A percentile compares a stretch with the other conserved stretches of the same genome.
These are phyloP conservation scores for Nitzschia sp. DNA, from an alignment of 108 stramenopile species.

Conservation along the genomic window DNA sequence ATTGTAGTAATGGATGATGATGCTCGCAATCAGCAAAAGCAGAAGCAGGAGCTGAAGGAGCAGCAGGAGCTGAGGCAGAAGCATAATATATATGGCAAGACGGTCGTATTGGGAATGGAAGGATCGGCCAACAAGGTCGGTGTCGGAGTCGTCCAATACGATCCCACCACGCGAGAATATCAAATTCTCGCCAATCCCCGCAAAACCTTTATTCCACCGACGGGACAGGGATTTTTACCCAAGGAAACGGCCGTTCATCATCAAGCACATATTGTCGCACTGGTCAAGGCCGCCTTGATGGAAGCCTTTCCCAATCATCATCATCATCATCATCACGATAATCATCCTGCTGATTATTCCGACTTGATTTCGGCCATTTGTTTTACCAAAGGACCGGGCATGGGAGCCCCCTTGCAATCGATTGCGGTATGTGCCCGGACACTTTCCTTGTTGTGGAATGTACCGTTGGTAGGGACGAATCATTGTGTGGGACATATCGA, in stretches of 20 bases:
- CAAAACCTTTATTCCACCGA: slow-evolving; percentile 91
- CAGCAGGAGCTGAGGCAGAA: too few species aligned
- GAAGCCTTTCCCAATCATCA: slow-evolving; percentile 86
- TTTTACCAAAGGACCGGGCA: slow-evolving; percentile 97
- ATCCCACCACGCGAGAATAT: slow-evolving; percentile 62
- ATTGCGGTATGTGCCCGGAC: slow-evolving; percentile 92
- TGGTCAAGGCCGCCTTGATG: slow-evolving; percentile 83
- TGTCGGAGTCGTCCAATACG: slow-evolving; percentile 90
- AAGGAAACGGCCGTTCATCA: slow-evolving; percentile 98
- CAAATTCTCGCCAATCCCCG: slow-evolving; percentile 92
- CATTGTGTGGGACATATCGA: slow-evolving; percentile 99
- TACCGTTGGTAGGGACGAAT: slow-evolving; percentile 95
- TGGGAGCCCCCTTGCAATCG: slow-evolving; percentile 96
- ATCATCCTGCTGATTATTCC: too few species aligned
- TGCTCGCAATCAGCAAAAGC: slow-evolving; percentile 7
- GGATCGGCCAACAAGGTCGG: slow-evolving; percentile 99
- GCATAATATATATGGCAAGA: slow-evolving; percentile 40
- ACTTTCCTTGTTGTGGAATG: slow-evolving; percentile 83
- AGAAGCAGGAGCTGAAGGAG: background rate
- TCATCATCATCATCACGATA: too few species aligned
- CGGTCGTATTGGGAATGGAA: slow-evolving; percentile 94
- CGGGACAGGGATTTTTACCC: slow-evolving; percentile 97
- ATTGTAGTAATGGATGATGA: background rate
- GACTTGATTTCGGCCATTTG: slow-evolving; percentile 66
- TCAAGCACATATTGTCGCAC: slow-evolving; percentile 91